Evolutionary conservation across 139 green algal species (phyloP).

Genomic region (Chlorella sp.): DNA sequence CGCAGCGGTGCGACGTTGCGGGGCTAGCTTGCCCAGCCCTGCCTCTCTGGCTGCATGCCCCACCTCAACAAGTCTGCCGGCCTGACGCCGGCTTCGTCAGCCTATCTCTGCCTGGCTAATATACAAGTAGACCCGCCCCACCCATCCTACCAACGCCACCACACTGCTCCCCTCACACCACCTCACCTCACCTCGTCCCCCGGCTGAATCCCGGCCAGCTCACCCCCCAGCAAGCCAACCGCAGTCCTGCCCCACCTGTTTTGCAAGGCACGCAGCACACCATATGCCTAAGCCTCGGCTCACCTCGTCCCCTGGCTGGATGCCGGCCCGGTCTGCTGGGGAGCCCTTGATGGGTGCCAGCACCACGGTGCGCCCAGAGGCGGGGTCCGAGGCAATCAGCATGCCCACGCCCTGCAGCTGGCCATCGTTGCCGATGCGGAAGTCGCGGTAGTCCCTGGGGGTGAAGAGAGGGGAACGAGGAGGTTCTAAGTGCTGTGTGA

Average conservation of each 20-base stretch:
- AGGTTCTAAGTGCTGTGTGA: too few species aligned
- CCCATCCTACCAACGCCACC: too few species aligned
- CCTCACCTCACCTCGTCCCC: too few species aligned
- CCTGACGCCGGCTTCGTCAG: too few species aligned
- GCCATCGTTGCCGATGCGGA: constrained; percentile 83
- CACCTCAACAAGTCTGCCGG: too few species aligned
- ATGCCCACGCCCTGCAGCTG: constrained; percentile 95
- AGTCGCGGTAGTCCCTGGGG: constrained; percentile 84
- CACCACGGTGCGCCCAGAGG: constrained; percentile 73
- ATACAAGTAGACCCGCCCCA: too few species aligned
- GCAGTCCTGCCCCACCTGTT: too few species aligned
- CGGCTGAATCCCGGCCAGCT: neutral
- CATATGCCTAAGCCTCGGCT: neutral
- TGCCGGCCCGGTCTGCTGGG: constrained; percentile 86
- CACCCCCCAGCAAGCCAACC: neutral
- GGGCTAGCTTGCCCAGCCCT: too few species aligned
- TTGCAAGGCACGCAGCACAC: neutral
- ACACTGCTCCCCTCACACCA: too few species aligned
- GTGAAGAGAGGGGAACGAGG: neutral
- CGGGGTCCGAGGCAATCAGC: constrained; percentile 81
- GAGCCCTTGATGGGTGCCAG: constrained; percentile 87
- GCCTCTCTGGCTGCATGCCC: too few species aligned
- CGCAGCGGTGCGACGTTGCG: too few species aligned
- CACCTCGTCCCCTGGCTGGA: constrained; percentile 88
- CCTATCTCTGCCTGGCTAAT: too few species aligned